These are phyloP conservation scores for Ilyonectria sp. DNA, from an alignment of 2,329 filamentous ascomycete species.

Conservation along the genomic window DNA sequence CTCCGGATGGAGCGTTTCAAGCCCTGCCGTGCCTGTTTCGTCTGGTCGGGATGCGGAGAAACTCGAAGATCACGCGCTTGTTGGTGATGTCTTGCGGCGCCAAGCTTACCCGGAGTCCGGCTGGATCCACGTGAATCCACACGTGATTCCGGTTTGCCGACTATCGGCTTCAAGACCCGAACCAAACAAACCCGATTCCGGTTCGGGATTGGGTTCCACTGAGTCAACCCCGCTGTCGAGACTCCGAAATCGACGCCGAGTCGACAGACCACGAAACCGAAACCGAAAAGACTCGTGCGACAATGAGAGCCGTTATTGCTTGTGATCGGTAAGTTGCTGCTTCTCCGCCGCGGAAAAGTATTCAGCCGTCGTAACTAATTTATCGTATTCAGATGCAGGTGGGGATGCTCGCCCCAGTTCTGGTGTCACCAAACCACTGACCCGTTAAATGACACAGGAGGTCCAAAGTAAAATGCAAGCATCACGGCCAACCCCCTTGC, in stretches of 20 bases:
- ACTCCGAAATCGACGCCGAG: neutral
- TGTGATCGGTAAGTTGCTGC: slow-evolving; percentile 39
- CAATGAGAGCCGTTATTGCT: slow-evolving; percentile 45
- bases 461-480: slow-evolving; percentile 47
- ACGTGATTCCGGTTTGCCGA: neutral
- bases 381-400: slow-evolving; percentile 41
- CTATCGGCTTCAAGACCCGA: slow-evolving; percentile 2
- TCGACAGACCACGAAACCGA: neutral
- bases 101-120: neutral
- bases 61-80: neutral
- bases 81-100: too few species aligned
- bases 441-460: slow-evolving; percentile 27
- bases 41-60: neutral
- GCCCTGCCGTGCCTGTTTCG: neutral
- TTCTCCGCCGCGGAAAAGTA: neutral
- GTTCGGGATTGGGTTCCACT: neutral
- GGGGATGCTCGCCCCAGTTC: neutral
- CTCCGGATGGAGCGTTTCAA: neutral
- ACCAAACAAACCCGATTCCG: neutral
- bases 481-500: slow-evolving; percentile 43
- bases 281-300: neutral
- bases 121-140: neutral
- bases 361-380: neutral
- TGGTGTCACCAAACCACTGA: neutral
- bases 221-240: neutral